phyloP scores from a whole-genome alignment of 1,284 basidiomycete species.

The Meira miltonrushii region DNA sequence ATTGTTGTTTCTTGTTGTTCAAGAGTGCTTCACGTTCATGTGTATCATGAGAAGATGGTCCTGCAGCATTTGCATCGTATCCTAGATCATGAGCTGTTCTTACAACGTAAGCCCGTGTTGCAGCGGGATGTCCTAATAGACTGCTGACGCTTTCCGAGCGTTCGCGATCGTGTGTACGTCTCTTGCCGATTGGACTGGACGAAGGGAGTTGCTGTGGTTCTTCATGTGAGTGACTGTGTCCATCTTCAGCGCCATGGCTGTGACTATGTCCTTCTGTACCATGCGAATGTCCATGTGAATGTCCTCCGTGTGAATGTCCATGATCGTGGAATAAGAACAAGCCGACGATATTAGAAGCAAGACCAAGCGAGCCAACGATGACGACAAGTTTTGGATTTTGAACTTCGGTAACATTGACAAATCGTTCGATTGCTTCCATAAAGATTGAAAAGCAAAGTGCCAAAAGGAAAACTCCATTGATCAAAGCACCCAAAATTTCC shows the following conservation, averaged over 20 bases:
- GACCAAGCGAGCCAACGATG: conserved; percentile 79
- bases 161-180: conserved; percentile 3
- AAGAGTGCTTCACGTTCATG: conserved; percentile 5
- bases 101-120: conserved; percentile 79
- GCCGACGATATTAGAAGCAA: conserved; percentile 87
- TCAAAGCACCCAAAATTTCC: conserved; percentile 75
- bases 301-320: conserved; percentile 53
- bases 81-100: conserved; percentile 75
- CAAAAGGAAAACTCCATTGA: conserved; percentile 93
- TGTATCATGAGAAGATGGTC: neutral
- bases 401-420: conserved; percentile 73
- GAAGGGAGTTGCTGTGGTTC: conserved; percentile 1
- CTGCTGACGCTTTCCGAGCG: conserved; percentile 31
- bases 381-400: conserved; percentile 79
- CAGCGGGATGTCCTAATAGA: conserved; percentile 78
- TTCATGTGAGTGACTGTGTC: conserved; percentile 13
- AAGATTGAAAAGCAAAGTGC: conserved; percentile 94
- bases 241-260: conserved; percentile 15
- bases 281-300: conserved; percentile 59
- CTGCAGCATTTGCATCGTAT: conserved; percentile 25
- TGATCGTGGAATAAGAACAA: conserved; percentile 83
- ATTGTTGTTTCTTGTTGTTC: neutral
- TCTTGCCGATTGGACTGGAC: conserved; percentile 2
- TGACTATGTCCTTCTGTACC: conserved; percentile 20
- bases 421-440: conserved; percentile 84